Base-by-base conservation (phyloP, 371 early-diverging fungal species). In the Syncephalastrum racemosum region DNA sequence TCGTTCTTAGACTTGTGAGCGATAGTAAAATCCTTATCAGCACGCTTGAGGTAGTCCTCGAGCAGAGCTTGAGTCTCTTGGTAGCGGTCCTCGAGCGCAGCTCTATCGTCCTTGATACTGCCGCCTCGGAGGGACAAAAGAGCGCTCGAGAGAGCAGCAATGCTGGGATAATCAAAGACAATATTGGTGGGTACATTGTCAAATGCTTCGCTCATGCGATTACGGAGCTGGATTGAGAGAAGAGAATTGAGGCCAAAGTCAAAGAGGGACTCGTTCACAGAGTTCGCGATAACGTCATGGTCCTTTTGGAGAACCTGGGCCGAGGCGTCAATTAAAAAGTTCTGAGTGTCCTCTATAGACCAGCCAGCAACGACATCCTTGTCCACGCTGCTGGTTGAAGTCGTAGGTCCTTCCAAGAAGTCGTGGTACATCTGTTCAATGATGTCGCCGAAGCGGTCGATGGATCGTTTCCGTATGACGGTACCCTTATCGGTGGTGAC, bases 401-500 rank as follows among this genome's bases (percentile, higher is more conserved):
- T 53, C 10, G 14, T 23, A 4, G 23, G 16, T 12, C 51, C 54
- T 20, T 45, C 46, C 50, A 36, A 67, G 23, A 27, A 73, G 63
- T 2, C 65, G 48, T 43, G 46, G 25, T 73, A 73, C 31, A 69
- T 53, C 19, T 62, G 31, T 3, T 69, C 67, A 45, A 73, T 36
- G 3, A 54, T 27, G 4, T 60, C 58, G 6, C 39, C 15, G 49
- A 64, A 69, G 4, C 41, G 3, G n/a, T 49, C n/a, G 31, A 59
- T 60, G 1, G 59, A 58, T 16, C 46, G 42, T 25, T 66, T 70
- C 15, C 65, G 50, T 10, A 46, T 59, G 1, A 64, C 41, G 2
- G 64, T 67, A 20, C 66, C 62, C 36, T 31, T 77, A 47, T 68
- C 74, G 2, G 72, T 71, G 36, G 36, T 18, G 8, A 68, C 64